These are phyloP conservation scores for Sanguinoderma infundibulare DNA, from an alignment of 1,284 basidiomycete species.

Conservation along the genomic window DNA sequence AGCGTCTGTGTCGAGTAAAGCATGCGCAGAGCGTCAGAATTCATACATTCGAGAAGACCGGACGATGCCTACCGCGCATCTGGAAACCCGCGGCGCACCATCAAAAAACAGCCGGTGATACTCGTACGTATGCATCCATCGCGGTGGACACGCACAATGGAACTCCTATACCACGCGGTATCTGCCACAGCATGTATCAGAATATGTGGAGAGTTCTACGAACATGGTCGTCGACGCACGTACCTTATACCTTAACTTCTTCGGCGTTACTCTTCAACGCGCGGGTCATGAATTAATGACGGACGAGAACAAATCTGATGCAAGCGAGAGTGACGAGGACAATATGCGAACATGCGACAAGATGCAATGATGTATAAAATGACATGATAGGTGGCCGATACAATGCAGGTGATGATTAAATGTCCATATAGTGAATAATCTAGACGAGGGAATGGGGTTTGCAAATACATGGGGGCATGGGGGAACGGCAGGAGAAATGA, in stretches of 20 bases:
- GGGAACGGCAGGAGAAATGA: neutral
- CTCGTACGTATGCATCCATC: neutral
- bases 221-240: neutral
- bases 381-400: neutral
- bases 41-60: neutral
- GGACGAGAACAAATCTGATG: neutral
- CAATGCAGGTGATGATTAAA: neutral
- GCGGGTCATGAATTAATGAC: neutral
- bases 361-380: neutral
- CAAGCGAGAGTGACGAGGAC: neutral
- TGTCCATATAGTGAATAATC: neutral
- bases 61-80: too few species aligned
- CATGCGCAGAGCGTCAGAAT: too few species aligned
- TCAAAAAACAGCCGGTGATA: neutral
- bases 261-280: neutral
- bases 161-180: too few species aligned
- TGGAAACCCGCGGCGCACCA: neutral
- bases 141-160: neutral
- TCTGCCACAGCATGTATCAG: neutral
- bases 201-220: neutral
- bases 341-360: neutral
- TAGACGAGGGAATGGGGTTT: neutral
- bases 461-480: neutral
- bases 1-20: too few species aligned
- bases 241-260: neutral